These are phyloP conservation scores for Neonectria faginata DNA, from an alignment of 2,329 filamentous ascomycete species.

Conservation along the genomic window DNA sequence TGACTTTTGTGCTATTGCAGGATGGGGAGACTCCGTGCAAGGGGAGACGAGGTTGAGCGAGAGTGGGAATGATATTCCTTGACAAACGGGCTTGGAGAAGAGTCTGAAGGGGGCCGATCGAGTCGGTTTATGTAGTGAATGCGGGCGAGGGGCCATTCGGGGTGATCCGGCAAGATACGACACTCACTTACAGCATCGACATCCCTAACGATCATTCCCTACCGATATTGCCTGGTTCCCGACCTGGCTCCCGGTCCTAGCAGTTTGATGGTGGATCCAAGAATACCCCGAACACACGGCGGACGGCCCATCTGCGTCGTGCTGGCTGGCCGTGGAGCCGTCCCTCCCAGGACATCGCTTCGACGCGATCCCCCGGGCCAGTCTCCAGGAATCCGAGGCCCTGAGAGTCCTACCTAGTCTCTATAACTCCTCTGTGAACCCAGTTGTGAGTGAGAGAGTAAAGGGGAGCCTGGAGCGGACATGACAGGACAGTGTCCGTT, in stretches of 20 bases:
- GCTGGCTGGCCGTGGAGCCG: constrained; percentile 7
- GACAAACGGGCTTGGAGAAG: neutral
- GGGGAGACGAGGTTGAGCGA: neutral
- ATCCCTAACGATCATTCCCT: constrained; percentile 2
- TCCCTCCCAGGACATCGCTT: neutral
- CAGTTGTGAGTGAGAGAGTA: neutral
- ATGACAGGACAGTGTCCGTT: neutral
- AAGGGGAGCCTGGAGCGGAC: constrained; percentile 3
- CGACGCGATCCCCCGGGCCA: constrained; percentile 3
- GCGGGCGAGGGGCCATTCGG: neutral
- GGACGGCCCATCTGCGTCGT: constrained; percentile 14
- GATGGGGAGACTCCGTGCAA: neutral
- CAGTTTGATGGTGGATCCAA: neutral
- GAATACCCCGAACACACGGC: constrained; percentile 1
- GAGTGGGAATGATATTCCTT: constrained; percentile 1
- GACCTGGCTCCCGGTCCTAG: neutral
- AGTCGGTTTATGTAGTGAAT: constrained; percentile 28
- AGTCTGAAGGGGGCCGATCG: constrained; percentile 13
- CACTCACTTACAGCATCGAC: neutral
- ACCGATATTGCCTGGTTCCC: constrained; percentile 2
- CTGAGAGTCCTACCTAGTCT: neutral
- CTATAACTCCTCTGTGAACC: too few species aligned
- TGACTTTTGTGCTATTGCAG: neutral
- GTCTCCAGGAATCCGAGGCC: constrained; percentile 22
- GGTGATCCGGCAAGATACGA: neutral